Conservation (phyloP, 768 basidiomycete species). For the Trichaptum fuscoviolaceum region DNA sequence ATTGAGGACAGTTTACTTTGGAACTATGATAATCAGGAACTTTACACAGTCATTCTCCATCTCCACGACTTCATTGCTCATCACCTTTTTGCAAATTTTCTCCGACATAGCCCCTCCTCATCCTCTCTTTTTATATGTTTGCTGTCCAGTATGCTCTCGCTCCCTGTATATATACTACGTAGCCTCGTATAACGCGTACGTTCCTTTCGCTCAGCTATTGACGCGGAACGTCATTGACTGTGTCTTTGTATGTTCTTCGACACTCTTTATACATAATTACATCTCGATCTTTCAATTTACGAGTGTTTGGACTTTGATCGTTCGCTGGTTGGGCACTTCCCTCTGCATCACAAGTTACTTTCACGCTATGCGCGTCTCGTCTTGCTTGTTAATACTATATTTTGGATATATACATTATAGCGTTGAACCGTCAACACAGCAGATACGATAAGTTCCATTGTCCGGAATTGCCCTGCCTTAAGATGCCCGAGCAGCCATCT, state of each 20-base stretch:
- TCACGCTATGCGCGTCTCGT: not conserved
- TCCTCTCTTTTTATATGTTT: not conserved
- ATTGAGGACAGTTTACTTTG: not conserved
- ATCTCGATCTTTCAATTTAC: too few species aligned
- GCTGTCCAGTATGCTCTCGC: not conserved
- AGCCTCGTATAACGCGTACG: not conserved
- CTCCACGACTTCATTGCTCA: not conserved
- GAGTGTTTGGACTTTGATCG: not conserved
- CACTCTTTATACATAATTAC: not conserved
- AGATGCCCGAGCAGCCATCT: conserved; percentile 1
- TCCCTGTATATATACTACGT: not conserved
- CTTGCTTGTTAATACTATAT: not conserved
- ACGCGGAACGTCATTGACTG: not conserved
- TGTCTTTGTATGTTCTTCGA: not conserved
- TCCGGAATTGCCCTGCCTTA: not conserved
- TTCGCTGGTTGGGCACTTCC: not conserved
- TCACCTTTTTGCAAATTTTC: not conserved
- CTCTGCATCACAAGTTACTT: not conserved
- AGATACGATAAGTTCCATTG: not conserved
- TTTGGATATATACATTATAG: not conserved
- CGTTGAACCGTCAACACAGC: not conserved
- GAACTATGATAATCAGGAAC: not conserved
- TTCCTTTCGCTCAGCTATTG: not conserved
- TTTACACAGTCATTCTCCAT: not conserved
- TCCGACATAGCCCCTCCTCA: not conserved